Conservation (phyloP, 1,284 basidiomycete species). For the Rhizoctonia solani region DNA sequence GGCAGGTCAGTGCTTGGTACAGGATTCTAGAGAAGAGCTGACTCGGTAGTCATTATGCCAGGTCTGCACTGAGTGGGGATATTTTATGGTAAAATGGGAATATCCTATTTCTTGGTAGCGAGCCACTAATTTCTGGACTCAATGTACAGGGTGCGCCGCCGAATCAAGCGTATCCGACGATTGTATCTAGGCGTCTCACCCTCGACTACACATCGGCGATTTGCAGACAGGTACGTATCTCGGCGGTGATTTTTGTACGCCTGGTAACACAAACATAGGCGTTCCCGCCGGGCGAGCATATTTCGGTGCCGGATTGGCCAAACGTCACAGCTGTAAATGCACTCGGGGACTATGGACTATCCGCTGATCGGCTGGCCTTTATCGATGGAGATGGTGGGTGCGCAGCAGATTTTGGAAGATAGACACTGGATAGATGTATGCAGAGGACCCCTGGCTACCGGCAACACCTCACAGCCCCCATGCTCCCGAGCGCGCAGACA, state of each 20-base stretch:
- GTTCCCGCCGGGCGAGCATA: slow-evolving; percentile 77
- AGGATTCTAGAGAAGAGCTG: not conserved
- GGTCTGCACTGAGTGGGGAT: slow-evolving; percentile 93
- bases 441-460: slow-evolving; percentile 89
- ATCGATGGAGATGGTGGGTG: slow-evolving; percentile 76
- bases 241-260: not conserved
- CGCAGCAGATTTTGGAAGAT: not conserved
- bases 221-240: slow-evolving; percentile 64
- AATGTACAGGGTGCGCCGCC: slow-evolving; percentile 68
- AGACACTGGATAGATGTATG: slow-evolving; percentile 26
- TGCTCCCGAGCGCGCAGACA: slow-evolving; percentile 69
- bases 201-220: slow-evolving; percentile 79
- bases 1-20: slow-evolving; percentile 58
- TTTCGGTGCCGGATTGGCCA: slow-evolving; percentile 70
- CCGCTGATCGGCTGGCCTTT: slow-evolving; percentile 78
- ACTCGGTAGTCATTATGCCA: slow-evolving; percentile 16
- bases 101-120: slow-evolving; percentile 4
- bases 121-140: slow-evolving; percentile 36
- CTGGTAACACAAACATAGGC: slow-evolving; percentile 52
- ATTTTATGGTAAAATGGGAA: slow-evolving; percentile 62
- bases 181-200: slow-evolving; percentile 74
- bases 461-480: slow-evolving; percentile 84
- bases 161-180: slow-evolving; percentile 60
- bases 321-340: slow-evolving; percentile 80
- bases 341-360: slow-evolving; percentile 76